Percentiles rank a stretch among this genome's conserved stretches.
phyloP scores from a whole-genome alignment of 139 green algal species.

The Micromonas commoda region DNA sequence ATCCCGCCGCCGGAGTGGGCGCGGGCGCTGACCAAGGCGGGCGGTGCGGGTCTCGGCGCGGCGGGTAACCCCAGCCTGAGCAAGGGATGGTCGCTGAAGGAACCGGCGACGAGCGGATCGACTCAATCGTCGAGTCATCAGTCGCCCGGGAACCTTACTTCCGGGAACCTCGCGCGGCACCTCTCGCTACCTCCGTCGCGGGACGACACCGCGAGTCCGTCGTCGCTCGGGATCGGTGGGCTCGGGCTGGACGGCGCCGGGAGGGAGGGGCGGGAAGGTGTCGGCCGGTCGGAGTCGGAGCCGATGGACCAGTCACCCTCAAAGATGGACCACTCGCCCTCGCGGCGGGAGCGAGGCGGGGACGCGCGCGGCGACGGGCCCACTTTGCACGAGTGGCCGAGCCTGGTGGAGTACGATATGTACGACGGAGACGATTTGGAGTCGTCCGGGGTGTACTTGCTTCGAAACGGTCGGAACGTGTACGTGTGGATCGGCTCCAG shows the following conservation, averaged over 20 bases:
- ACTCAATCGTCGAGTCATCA: neutral
- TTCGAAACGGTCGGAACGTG: neutral
- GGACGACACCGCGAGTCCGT: too few species aligned
- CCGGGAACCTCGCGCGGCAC: too few species aligned
- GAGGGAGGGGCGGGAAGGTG: too few species aligned
- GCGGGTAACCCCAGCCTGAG: neutral
- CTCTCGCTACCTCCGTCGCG: too few species aligned
- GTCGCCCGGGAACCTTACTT: too few species aligned
- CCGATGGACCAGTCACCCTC: too few species aligned
- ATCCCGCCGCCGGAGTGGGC: neutral
- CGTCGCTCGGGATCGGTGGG: too few species aligned
- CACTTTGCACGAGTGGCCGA: neutral
- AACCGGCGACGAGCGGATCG: neutral
- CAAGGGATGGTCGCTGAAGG: neutral
- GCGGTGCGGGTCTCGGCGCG: neutral
- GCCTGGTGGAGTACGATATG: neutral
- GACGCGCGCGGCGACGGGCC: neutral
- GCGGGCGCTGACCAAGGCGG: neutral
- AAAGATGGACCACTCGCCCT: too few species aligned
- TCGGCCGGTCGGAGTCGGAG: too few species aligned
- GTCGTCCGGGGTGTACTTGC: neutral
- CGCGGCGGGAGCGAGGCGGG: too few species aligned
- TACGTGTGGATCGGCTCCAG: neutral
- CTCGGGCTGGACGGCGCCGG: too few species aligned
- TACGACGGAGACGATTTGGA: constrained; percentile 22